Base-by-base conservation (phyloP, 306 rosid genomes). In the Luffa acutangula region DNA sequence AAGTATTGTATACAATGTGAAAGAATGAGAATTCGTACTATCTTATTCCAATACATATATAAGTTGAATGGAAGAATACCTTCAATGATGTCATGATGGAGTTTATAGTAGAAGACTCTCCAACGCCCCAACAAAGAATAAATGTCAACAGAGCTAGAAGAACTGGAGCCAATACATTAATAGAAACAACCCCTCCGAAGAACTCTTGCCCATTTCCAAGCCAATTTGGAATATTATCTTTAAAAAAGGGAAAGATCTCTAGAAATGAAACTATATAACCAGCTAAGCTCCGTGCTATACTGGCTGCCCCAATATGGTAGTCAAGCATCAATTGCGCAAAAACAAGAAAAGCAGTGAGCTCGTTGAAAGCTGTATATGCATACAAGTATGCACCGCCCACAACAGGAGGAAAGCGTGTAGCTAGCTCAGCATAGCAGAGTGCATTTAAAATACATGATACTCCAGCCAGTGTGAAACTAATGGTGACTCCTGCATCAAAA, bases 281-380 rank as follows among this genome's bases (percentile, higher is more conserved):
- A 36, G 99, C 99, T 69, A 93, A 81, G 86, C 99, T 96, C 63
- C 99, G 88, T 36, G 97, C 99, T 81, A 96, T 93, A 83, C 99
- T 93, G 56, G 99, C 99, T 39, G 98, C 97, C 80, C 98, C 97
- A 84, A 93, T 93, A 89, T 96, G 99, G 83, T 90, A 96, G 85
- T 96, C 98, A 20, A 96, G 89, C 99, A 91, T 96, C 81, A 91
- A 78, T 90, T 96, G 99, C 1, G 84, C 85, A 73, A 96, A 96
- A 65, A 96, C 99, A 77, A 96, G 98, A 87, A 96, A 95, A 67
- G 97, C 98, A 6, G 99, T 91, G 76, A 96, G 92, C 82, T 93
- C 98, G 65, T 93, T 96, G 85, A 96, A 93, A 43, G 99, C 93
- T 57, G 98, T 89, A 80, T 96, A 96, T 4, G 99, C 31, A 85